Evolutionary conservation across 179 eudicot species (phyloP), one percentile per base, ranked within the genome.

Genomic region (Actinidia polygama): DNA sequence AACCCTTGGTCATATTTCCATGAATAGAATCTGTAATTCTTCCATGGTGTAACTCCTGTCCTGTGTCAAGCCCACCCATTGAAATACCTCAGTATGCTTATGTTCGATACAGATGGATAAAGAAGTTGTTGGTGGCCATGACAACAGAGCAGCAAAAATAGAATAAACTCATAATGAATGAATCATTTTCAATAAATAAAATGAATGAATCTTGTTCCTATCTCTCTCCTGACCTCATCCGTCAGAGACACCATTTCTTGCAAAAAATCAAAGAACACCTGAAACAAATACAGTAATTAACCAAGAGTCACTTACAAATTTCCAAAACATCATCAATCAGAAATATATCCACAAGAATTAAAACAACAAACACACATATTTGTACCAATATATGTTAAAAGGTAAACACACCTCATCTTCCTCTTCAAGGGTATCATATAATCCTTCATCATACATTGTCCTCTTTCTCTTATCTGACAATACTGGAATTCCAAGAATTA

Each of bases 251-350:
- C 55, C 94, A 95, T 89, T 79, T 94, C 99, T 85, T 90, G 87
- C 80, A 94, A 79, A 80, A 95, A 95, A 85, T 93, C 99, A 79
- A 87, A 88, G 26, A 93, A 93, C 0, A 92, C 98, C 99, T 95
- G 86, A 7, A 67, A 57, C n/a, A 36, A 36, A 64, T 7, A 67
- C 55, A 79, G 9, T 15, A 21, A 82, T 57, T 12, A 18, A 67
- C 23, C 10, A 36, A 62, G 19, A 51, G 16, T 26, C 12, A 53
- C 12, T 16, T 7, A 62, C n/a, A 15, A 54, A n/a, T 14, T 36
- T n/a, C 26, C 10, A 36, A 5, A 26, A 0, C 4, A 51, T 23
- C 30, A 53, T 21, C 24, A 73, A 73, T 73, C 46, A 50, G 61
- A 51, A 66, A 72, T 30, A 19, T 21, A 16, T 71, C 4, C 4